Base-by-base conservation (phyloP, 306 rosid genomes). In the Glycine tomentella region DNA sequence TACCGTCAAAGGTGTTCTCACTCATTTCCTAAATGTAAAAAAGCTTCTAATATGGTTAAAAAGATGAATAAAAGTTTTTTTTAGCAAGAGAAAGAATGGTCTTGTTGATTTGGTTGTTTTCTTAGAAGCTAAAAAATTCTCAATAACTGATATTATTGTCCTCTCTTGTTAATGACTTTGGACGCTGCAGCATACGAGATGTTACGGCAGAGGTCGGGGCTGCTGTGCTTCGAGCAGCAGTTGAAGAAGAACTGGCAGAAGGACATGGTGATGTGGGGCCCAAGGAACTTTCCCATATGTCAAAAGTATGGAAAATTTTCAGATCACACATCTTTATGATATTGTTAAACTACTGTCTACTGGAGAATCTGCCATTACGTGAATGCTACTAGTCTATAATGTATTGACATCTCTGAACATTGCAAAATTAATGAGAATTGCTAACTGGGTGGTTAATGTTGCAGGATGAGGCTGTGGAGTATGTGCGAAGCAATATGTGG, bases 181-280 rank as follows among this genome's bases (percentile, higher is more conserved):
- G 69, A 4, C 79, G 63, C 67, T 75, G 85, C 93, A 95, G 99
- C 78, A 95, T 95, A 72, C 90, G 99, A 61, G 67, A 88, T 61
- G 88, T 95, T 59, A 95, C 99, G 1, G 96, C 89, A 0, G 93
- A 93, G 91, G 99, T 95, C 83, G 98, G 99, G 77, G 98, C 97
- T 74, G 97, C 99, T 38, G 99, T 95, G 69, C 69, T 93, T 67
- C 90, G 84, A 59, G 93, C 92, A 25, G 99, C 99, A 62, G 90
- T 93, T 67, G 90, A 88, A 59, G 99, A 93, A 69, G 88, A 87
- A 48, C 84, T 93, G 63, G 98, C 99, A 5, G 99, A 95, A 77
- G 99, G 99, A 16, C 90, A 83, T 15, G 83, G 90, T 14, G 98
- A 95, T 11, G 85, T 92, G 10, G 96, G 98, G 45, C 82, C 88